phyloP scores from a whole-genome alignment of 1,284 basidiomycete genomes.

The Heterobasidion parviporum region DNA sequence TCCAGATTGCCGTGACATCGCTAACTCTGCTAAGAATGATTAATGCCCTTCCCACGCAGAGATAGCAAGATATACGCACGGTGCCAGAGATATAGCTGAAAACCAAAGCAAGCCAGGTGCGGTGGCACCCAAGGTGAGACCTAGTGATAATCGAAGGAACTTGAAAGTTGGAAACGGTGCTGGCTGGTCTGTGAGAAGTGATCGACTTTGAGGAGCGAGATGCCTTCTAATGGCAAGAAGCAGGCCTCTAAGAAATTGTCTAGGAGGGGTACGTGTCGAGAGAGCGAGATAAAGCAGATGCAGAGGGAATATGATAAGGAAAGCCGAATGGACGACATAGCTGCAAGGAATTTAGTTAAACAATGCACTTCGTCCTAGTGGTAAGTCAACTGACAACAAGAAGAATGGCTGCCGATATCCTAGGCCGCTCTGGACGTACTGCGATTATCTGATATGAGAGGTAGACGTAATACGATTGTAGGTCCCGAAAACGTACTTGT shows the following conservation, averaged over 20 bases:
- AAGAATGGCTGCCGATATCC: slow-evolving; percentile 72
- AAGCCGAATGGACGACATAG: slow-evolving; percentile 69
- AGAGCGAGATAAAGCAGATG: slow-evolving; percentile 56
- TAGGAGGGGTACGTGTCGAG: slow-evolving; percentile 36
- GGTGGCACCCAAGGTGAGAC: slow-evolving; percentile 52
- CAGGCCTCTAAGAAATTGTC: slow-evolving; percentile 41
- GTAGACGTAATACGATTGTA: background rate
- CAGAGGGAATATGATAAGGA: slow-evolving; percentile 61
- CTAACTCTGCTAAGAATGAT: slow-evolving; percentile 41
- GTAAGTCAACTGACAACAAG: slow-evolving; percentile 47
- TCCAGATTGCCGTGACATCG: slow-evolving; percentile 80
- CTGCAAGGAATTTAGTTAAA: slow-evolving; percentile 26
- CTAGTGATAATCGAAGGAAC: slow-evolving; percentile 35
- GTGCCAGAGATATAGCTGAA: slow-evolving; percentile 54
- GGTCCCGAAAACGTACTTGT: slow-evolving; percentile 38
- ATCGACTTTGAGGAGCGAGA: slow-evolving; percentile 27
- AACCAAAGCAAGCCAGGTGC: slow-evolving; percentile 69
- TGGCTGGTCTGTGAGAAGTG: slow-evolving; percentile 7
- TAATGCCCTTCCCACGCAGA: background rate
- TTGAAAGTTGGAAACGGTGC: slow-evolving; percentile 33
- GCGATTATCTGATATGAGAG: slow-evolving; percentile 3
- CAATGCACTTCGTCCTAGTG: background rate
- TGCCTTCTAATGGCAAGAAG: slow-evolving; percentile 44
- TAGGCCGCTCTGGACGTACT: slow-evolving; percentile 71
- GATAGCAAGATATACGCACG: slow-evolving; percentile 40